Conservation (phyloP, 441 rosid genomes). For the Populus tomentosa region DNA sequence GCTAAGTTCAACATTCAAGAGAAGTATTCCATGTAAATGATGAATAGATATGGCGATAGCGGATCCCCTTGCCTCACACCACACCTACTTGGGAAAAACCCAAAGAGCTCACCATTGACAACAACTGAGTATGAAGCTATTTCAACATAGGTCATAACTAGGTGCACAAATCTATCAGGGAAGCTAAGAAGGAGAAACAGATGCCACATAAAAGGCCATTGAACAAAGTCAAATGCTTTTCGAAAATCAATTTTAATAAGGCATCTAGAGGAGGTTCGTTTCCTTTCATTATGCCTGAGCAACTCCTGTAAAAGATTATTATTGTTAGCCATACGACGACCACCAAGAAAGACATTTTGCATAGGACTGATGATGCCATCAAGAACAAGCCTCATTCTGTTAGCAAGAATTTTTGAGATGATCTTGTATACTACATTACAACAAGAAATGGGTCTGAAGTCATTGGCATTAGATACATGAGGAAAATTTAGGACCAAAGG, state of each 20-base stretch:
- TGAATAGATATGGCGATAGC: not conserved
- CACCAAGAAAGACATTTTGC: too few relatives aligned
- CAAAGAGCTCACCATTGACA: fast-evolving
- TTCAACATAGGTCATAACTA: not conserved
- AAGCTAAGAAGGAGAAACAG: not conserved
- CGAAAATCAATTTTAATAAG: not conserved
- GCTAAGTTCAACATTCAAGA: too few relatives aligned
- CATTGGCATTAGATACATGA: too few relatives aligned
- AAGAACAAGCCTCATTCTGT: too few relatives aligned
- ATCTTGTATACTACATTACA: too few relatives aligned
- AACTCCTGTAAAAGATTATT: too few relatives aligned
- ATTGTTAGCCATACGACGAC: too few relatives aligned
- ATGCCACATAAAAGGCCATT: not conserved
- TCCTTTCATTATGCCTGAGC: too few relatives aligned
- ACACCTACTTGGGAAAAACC: fast-evolving
- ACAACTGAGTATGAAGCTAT: not conserved
- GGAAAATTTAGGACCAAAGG: fast-evolving
- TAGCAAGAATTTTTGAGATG: too few relatives aligned
- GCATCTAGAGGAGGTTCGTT: too few relatives aligned
- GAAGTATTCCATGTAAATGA: not conserved
- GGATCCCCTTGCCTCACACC: not conserved
- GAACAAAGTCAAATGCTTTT: not conserved
- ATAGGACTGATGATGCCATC: too few relatives aligned
- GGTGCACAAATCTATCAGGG: not conserved
- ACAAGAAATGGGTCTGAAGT: too few relatives aligned